phyloP scores from a whole-genome alignment of 371 early-diverging fungal species.

The Mortierella sp. region DNA sequence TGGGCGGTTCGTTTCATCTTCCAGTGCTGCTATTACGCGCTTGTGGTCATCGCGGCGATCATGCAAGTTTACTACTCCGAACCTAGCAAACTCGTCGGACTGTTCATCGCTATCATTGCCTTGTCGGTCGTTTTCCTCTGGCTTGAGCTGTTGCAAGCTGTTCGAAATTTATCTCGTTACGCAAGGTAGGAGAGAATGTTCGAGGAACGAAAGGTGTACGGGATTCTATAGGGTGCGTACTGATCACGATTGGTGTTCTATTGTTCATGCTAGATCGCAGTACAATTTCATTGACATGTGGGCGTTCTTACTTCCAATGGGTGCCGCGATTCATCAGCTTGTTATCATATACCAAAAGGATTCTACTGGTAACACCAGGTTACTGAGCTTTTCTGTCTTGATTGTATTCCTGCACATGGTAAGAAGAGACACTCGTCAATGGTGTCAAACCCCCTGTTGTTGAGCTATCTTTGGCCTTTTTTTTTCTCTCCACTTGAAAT shows the following conservation, averaged over 20 bases:
- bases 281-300: conserved; percentile 11
- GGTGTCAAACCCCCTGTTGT: not conserved
- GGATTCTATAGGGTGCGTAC: too few species aligned
- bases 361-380: not conserved
- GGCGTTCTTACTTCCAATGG: conserved; percentile 3
- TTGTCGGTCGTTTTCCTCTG: conserved; percentile 14
- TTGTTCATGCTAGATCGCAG: conserved; percentile 4
- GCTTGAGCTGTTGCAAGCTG: conserved; percentile 17
- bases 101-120: conserved; percentile 15
- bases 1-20: conserved; percentile 23
- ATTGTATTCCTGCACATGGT: conserved; percentile 17
- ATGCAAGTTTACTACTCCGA: conserved; percentile 13
- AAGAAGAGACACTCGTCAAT: not conserved
- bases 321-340: conserved; percentile 2
- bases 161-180: not conserved
- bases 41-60: conserved; percentile 5
- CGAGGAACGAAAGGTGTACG: too few species aligned
- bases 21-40: conserved; percentile 10
- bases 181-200: not conserved
- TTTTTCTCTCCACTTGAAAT: too few species aligned
- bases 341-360: not conserved
- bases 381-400: conserved; percentile 16
- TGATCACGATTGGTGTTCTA: not conserved
- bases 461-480: not conserved
- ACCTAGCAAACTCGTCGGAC: not conserved